Percentiles rank a stretch among this genome's conserved stretches.
These are phyloP conservation scores for Penicillium rolfsii DNA, from an alignment of 2,329 filamentous ascomycete species.

Conservation along the genomic window DNA sequence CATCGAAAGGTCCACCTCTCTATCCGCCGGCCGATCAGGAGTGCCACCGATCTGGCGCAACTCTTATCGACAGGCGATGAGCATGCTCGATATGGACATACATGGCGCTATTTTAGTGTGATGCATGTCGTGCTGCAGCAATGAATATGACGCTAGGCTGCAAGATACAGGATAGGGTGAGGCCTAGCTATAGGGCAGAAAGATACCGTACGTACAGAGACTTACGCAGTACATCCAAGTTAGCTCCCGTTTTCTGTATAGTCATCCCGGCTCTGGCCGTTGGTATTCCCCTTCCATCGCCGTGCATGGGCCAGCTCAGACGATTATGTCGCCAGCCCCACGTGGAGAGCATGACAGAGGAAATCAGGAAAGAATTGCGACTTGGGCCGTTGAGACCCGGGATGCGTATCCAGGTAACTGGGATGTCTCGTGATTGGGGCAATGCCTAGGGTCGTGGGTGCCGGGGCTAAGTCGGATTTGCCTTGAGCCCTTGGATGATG, in stretches of 20 bases:
- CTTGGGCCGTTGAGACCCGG: not conserved
- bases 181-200: not conserved
- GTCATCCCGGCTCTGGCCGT: not conserved
- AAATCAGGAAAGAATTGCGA: constrained; percentile 1
- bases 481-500: not conserved
- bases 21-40: not conserved
- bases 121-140: not conserved
- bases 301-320: constrained; percentile 11
- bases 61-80: constrained; percentile 11
- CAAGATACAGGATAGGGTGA: not conserved
- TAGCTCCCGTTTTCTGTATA: not conserved
- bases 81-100: constrained; percentile 1
- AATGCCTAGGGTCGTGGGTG: not conserved
- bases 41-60: constrained; percentile 17
- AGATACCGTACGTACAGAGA: not conserved
- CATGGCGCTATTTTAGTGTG: constrained; percentile 6
- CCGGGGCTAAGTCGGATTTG: not conserved
- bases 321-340: constrained; percentile 10
- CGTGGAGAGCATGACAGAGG: not conserved
- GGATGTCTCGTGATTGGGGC: constrained; percentile 10
- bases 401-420: constrained; percentile 10
- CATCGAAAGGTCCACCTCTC: not conserved
- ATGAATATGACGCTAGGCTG: constrained; percentile 7
- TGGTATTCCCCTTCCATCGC: constrained; percentile 9
- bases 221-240: not conserved